A percentile compares a stretch with the other conserved stretches of the same genome.
These are phyloP conservation scores for Pseudopediastrum boryanum DNA, from an alignment of 139 green algal species.

Conservation along the genomic window DNA sequence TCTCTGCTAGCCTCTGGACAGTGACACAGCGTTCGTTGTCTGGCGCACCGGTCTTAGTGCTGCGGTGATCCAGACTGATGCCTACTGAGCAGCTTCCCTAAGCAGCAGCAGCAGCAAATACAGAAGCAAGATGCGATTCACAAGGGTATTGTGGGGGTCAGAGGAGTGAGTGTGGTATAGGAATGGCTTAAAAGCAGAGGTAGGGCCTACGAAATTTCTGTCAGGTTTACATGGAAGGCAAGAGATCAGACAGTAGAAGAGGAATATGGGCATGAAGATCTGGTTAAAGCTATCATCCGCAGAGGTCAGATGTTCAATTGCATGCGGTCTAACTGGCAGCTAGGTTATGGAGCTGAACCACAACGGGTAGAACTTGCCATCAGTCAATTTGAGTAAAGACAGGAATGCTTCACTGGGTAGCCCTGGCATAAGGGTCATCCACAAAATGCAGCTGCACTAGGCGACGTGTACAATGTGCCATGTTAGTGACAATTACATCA, in stretches of 20 bases:
- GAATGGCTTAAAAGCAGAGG: background rate
- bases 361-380: too few relatives aligned
- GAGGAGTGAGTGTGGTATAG: background rate
- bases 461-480: background rate
- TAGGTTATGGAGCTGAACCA: too few relatives aligned
- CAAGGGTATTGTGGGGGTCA: background rate
- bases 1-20: constrained; percentile 6
- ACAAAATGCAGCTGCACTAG: background rate
- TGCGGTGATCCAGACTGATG: constrained; percentile 3
- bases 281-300: too few relatives aligned
- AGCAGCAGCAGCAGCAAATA: too few relatives aligned
- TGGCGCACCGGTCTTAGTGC: constrained; percentile 17
- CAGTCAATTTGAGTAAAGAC: too few relatives aligned
- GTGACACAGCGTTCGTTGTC: constrained; percentile 13
- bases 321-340: too few relatives aligned
- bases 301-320: too few relatives aligned
- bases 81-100: constrained; percentile 13
- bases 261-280: background rate
- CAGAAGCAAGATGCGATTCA: background rate
- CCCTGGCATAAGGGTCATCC: background rate
- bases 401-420: background rate
- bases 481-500: too few relatives aligned
- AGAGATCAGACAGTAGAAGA: background rate
- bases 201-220: background rate
- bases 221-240: background rate